A percentile compares a stretch with the other conserved stretches of the same genome.
These are phyloP conservation scores for Helianthus annuus DNA, from an alignment of 129 eudicot species.

Conservation along the genomic window DNA sequence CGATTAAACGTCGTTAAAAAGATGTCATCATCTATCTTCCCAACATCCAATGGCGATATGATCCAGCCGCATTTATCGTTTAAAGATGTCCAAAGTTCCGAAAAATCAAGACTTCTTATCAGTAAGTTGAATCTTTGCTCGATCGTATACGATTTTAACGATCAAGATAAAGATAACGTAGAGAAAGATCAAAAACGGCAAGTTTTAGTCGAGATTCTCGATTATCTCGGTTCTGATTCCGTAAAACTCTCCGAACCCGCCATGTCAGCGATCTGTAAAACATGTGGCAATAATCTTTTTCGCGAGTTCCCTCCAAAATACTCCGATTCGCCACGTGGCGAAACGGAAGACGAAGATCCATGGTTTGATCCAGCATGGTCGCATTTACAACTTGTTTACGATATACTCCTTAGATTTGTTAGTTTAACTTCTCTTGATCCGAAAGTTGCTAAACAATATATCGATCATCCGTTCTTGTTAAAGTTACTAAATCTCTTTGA, in stretches of 20 bases:
- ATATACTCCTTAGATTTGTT: slow-evolving; percentile 59
- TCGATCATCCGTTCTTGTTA: slow-evolving; percentile 53
- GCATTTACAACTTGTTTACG: slow-evolving; percentile 73
- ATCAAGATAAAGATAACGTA: slow-evolving; percentile 46
- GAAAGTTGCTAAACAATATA: slow-evolving; percentile 54
- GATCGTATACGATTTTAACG: slow-evolving; percentile 50
- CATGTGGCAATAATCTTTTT: slow-evolving; percentile 62
- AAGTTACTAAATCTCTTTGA: slow-evolving; percentile 60
- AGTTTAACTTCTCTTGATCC: slow-evolving; percentile 51
- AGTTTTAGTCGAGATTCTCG: slow-evolving; percentile 58
- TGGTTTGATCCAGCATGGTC: slow-evolving; percentile 78
- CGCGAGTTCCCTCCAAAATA: slow-evolving; percentile 68
- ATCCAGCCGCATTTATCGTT: slow-evolving; percentile 65
- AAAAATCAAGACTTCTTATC: slow-evolving; percentile 50
- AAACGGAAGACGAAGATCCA: slow-evolving; percentile 57
- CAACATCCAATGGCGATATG: slow-evolving; percentile 56
- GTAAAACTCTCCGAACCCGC: slow-evolving; percentile 55
- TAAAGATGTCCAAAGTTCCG: slow-evolving; percentile 62
- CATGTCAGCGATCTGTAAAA: slow-evolving; percentile 59
- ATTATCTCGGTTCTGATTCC: slow-evolving; percentile 52
- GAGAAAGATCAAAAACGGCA: slow-evolving; percentile 69
- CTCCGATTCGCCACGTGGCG: slow-evolving; percentile 44
- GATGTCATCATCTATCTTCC: slow-evolving; percentile 74
- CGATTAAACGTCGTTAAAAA: slow-evolving; percentile 59
- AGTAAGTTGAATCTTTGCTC: slow-evolving; percentile 69